phyloP scores from a whole-genome alignment of 2,329 filamentous ascomycete genomes.

The Colletotrichum viniferum region DNA sequence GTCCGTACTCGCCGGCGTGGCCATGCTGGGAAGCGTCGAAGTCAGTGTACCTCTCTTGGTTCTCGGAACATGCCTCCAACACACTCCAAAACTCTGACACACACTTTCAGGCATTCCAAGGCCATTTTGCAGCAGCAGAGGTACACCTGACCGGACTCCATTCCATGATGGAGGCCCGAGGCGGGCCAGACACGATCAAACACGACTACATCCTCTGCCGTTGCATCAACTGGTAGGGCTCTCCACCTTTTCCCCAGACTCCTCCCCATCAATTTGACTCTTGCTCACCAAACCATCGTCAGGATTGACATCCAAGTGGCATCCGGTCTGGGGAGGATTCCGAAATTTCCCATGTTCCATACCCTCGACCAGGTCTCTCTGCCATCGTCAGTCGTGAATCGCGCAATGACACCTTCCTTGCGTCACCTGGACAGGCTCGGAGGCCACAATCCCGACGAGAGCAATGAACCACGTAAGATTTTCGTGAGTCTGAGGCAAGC shows the following conservation, averaged over 20 bases:
- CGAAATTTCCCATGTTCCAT: conserved; percentile 22
- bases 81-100: neutral
- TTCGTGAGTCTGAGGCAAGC: conserved; percentile 17
- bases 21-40: conserved; percentile 19
- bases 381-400: neutral
- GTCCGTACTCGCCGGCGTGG: conserved; percentile 10
- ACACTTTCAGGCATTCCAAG: conserved; percentile 17
- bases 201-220: conserved; percentile 24
- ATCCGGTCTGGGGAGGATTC: conserved; percentile 18
- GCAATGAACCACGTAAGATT: conserved; percentile 4
- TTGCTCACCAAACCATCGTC: neutral
- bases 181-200: conserved; percentile 15
- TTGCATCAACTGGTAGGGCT: conserved; percentile 21
- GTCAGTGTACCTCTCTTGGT: neutral
- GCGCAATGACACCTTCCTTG: conserved; percentile 11
- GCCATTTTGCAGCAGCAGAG: conserved; percentile 18
- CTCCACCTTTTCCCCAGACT: neutral
- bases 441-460: neutral
- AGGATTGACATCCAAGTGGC: conserved; percentile 22
- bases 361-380: conserved; percentile 21
- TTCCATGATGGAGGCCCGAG: conserved; percentile 15
- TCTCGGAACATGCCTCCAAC: neutral
- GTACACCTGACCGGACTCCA: conserved; percentile 19
- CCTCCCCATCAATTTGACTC: neutral
- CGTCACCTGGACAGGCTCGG: conserved; percentile 8